Evolutionary conservation across 2,329 filamentous ascomycete species (phyloP).

Genomic region (Scedosporium apiospermum): DNA sequence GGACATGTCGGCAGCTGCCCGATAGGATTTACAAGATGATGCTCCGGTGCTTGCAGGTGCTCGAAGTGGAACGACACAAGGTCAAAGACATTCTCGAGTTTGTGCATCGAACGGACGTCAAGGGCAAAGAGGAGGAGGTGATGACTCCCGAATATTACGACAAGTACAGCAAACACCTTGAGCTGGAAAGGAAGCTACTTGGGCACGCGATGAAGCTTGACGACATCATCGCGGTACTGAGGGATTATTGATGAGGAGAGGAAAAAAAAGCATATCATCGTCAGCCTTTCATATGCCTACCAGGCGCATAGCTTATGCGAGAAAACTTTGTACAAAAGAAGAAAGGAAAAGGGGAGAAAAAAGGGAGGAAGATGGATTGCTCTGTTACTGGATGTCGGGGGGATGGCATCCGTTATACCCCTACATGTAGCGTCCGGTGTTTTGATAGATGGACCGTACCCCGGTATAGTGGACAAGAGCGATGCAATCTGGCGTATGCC

Average conservation of each 20-base stretch:
- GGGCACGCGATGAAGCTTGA: slow-evolving; percentile 75
- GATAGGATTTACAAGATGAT: slow-evolving; percentile 86
- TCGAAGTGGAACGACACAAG: slow-evolving; percentile 64
- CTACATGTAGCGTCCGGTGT: not conserved
- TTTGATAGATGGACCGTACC: not conserved
- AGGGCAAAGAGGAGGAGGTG: slow-evolving; percentile 72
- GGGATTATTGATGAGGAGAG: slow-evolving; percentile 56
- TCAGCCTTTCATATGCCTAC: not conserved
- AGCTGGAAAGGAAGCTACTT: slow-evolving; percentile 63
- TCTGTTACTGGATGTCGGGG: not conserved
- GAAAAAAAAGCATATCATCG: not conserved
- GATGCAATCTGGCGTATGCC: too few species aligned
- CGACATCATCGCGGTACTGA: slow-evolving; percentile 71
- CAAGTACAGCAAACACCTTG: slow-evolving; percentile 47
- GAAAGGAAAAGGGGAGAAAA: not conserved
- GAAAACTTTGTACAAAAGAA: not conserved
- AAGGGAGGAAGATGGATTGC: not conserved
- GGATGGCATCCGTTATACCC: not conserved
- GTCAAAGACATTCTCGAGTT: slow-evolving; percentile 68
- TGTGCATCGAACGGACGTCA: slow-evolving; percentile 76
- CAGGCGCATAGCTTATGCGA: not conserved
- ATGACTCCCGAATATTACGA: slow-evolving; percentile 66
- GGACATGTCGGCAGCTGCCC: slow-evolving; percentile 59
- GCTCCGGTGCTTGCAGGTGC: slow-evolving; percentile 72
- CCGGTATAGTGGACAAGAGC: too few species aligned